Evolutionary conservation across 371 early-diverging fungal genomes (phyloP), one percentile per base, ranked within the genome.

Genomic region (Saksenaea oblongispora): DNA sequence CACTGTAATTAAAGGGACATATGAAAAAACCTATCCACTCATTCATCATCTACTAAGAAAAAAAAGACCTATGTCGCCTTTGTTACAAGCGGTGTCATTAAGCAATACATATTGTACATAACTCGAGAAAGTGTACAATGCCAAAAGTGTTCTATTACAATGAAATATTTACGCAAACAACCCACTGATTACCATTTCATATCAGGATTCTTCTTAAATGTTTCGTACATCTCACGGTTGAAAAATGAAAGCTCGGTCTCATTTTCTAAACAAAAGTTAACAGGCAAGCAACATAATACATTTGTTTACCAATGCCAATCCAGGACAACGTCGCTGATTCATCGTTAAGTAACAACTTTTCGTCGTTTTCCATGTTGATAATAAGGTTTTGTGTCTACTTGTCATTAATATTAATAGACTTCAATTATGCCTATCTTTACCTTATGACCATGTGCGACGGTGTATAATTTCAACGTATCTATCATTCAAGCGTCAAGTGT

Each of bases 241-340:
- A 95, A 95, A 70, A 89, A 87, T 2, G 92, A 92, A 18, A 95
- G 67, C 70, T 95, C 96, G 1, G 94, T 88, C 56, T 95, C 96
- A 74, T 92, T 88, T 71, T 89, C 92, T 90, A 65, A 61, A 65
- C 24, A 57, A 51, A 36, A 27, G 15, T n/a, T 5, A 68, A 35
- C 55, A 35, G 24, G 14, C 13, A 27, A 36, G 41, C 11, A 17
- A 37, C 13, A 14, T 17, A 14, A 42, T 18, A 15, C 53, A 41
- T 28, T 57, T n/a, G 13, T 51, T 60, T 80, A 91, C 93, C 91
- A 51, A 90, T 69, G 3, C 89, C 89, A 22, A 79, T 78, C 65
- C 81, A 84, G 13, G 75, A 71, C 54, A 94, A 78, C 14, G 88
- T 82, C 7, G 79, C 81, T 22, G 74, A 64, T 56, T 92, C 90